phyloP scores from a whole-genome alignment of 2,329 filamentous ascomycete genomes.

The Emmonsiellopsis sp. region DNA sequence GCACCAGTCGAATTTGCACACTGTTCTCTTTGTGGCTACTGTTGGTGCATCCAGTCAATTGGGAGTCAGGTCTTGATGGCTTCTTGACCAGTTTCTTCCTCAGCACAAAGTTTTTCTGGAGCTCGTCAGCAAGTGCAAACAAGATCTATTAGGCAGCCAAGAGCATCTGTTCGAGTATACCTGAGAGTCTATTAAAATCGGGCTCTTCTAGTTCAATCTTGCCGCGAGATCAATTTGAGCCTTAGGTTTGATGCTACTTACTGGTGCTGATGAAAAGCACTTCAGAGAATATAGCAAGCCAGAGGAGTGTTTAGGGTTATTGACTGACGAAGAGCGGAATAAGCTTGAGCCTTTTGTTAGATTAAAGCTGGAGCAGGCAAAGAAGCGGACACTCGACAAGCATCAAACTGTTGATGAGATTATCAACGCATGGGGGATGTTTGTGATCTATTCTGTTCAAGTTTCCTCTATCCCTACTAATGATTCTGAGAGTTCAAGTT shows the following conservation, averaged over 20 bases:
- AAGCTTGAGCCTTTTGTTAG: neutral
- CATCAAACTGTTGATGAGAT: neutral
- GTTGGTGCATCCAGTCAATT: conserved; percentile 8
- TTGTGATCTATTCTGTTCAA: too few relatives aligned
- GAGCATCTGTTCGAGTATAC: neutral
- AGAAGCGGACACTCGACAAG: neutral
- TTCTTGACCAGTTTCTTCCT: conserved; percentile 8
- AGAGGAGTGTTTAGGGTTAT: neutral
- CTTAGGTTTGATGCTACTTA: neutral
- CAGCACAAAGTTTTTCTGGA: neutral
- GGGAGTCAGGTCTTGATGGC: conserved; percentile 12
- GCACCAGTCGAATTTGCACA: conserved; percentile 11
- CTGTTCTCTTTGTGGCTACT: conserved; percentile 13
- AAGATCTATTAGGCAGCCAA: neutral
- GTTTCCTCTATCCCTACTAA: too few relatives aligned
- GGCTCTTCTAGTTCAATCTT: neutral
- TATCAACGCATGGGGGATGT: neutral
- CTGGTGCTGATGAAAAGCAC: neutral
- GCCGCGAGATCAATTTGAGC: neutral
- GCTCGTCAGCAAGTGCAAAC: neutral
- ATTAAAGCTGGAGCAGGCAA: neutral
- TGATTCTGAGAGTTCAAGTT: too few relatives aligned
- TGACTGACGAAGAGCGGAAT: neutral
- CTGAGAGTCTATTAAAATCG: neutral
- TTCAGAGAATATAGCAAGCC: neutral